phyloP scores from a whole-genome alignment of 2,329 filamentous ascomycete species.

The Ceratocystis cacaofunesta region DNA sequence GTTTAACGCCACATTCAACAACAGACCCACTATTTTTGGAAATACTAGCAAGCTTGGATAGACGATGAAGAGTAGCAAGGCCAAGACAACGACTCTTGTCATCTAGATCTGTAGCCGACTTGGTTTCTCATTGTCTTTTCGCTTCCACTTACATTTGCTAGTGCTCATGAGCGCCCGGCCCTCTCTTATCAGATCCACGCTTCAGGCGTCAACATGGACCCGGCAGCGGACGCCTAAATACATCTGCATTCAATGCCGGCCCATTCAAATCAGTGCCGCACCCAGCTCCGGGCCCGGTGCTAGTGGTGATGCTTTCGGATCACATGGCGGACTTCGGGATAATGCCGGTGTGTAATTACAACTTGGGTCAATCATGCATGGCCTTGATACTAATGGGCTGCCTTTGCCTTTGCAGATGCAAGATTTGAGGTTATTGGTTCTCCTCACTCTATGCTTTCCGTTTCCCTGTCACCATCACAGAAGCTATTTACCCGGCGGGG shows the following conservation, averaged over 20 bases:
- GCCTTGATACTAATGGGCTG: not conserved
- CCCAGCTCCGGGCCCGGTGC: constrained; percentile 42
- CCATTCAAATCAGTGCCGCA: constrained; percentile 47
- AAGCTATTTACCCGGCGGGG: constrained; percentile 84
- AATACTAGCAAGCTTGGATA: constrained; percentile 6
- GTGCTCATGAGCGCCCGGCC: constrained; percentile 5
- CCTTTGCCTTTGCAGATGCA: constrained; percentile 48
- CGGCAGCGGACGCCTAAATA: constrained; percentile 23
- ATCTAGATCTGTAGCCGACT: not conserved
- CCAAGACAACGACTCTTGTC: not conserved
- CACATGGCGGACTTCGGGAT: constrained; percentile 32
- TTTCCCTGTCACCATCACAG: constrained; percentile 83
- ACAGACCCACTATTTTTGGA: constrained; percentile 3
- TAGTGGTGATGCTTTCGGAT: constrained; percentile 45
- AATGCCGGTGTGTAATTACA: constrained; percentile 31
- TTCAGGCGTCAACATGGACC: constrained; percentile 14
- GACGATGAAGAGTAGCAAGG: not conserved
- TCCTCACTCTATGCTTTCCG: constrained; percentile 85
- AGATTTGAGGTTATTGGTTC: constrained; percentile 86
- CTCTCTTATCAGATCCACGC: constrained; percentile 3
- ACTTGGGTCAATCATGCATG: not conserved
- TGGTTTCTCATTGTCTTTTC: not conserved
- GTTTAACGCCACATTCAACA: not conserved
- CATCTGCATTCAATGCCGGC: constrained; percentile 41
- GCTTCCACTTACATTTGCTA: not conserved